These are phyloP conservation scores for Yarrowia galli DNA, from an alignment of 1,139 yeast genomes.

Conservation along the genomic window DNA sequence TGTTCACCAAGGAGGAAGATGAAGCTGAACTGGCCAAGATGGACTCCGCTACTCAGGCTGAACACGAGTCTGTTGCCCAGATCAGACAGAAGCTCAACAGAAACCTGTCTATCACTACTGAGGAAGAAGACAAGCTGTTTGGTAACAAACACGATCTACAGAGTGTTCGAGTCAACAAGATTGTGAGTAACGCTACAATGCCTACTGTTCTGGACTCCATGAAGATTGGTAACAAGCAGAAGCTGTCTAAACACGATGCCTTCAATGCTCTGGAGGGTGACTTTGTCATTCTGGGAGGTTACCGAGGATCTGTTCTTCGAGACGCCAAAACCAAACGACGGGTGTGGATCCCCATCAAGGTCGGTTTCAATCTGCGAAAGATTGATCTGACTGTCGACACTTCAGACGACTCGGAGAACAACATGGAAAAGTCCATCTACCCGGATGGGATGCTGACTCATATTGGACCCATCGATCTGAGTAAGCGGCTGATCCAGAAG, in stretches of 20 bases:
- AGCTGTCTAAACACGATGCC: slow-evolving; percentile 44
- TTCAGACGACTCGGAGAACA: slow-evolving; percentile 64
- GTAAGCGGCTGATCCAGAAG: slow-evolving; percentile 65
- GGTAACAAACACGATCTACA: slow-evolving; percentile 64
- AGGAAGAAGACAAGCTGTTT: slow-evolving; percentile 65
- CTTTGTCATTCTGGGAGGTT: slow-evolving; percentile 83
- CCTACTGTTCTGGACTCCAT: slow-evolving; percentile 26
- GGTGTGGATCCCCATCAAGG: slow-evolving; percentile 88
- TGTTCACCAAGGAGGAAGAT: slow-evolving; percentile 18
- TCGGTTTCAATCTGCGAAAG: slow-evolving; percentile 77
- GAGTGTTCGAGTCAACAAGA: slow-evolving; percentile 59
- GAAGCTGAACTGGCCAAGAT: slow-evolving; percentile 39
- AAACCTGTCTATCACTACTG: slow-evolving; percentile 42
- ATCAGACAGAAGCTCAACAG: slow-evolving; percentile 42
- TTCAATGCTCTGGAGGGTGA: slow-evolving; percentile 69
- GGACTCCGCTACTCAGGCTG: slow-evolving; percentile 37
- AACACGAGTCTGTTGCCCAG: slow-evolving; percentile 38
- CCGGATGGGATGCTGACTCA: slow-evolving; percentile 83
- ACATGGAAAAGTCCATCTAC: slow-evolving; percentile 58
- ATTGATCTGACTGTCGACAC: slow-evolving; percentile 79
- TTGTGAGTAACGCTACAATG: slow-evolving; percentile 26
- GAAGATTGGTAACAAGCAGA: slow-evolving; percentile 59
- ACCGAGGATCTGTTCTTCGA: slow-evolving; percentile 81
- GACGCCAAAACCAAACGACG: slow-evolving; percentile 69
- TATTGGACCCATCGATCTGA: slow-evolving; percentile 86